Evolutionary conservation across 2,329 filamentous ascomycete species (phyloP).

Genomic region (Calonectria hongkongensis): DNA sequence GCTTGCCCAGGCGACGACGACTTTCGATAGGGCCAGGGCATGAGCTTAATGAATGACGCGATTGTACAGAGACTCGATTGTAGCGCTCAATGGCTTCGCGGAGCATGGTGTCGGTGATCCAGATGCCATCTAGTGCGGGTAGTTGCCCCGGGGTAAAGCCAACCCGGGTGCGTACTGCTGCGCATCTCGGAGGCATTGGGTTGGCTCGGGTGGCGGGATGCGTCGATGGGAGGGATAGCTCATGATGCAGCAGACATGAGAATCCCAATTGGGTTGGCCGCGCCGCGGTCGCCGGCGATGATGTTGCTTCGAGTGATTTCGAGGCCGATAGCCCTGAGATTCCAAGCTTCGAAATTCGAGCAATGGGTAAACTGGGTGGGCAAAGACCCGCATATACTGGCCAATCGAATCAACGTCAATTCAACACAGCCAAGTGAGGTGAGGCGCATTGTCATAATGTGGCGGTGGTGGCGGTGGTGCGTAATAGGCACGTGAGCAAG

Average conservation of each 20-base stretch:
- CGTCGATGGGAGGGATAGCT: constrained; percentile 30
- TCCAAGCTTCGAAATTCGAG: constrained; percentile 1
- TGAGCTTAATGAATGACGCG: constrained; percentile 61
- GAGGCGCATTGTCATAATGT: neutral
- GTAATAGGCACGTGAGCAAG: neutral
- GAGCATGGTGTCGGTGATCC: constrained; percentile 60
- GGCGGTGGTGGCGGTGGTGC: neutral
- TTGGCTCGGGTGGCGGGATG: constrained; percentile 22
- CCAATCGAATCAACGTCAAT: constrained; percentile 22
- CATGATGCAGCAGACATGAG: constrained; percentile 31
- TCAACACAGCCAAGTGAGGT: neutral
- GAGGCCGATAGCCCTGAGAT: neutral
- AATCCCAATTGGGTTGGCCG: constrained; percentile 8
- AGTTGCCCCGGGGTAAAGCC: constrained; percentile 43
- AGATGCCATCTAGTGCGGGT: constrained; percentile 52
- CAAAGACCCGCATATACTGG: neutral
- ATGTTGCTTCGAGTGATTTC: constrained; percentile 21
- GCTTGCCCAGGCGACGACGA: constrained; percentile 71
- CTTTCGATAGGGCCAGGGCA: constrained; percentile 74
- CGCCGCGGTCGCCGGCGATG: constrained; percentile 10
- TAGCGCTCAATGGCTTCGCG: constrained; percentile 58
- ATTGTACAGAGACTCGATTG: constrained; percentile 44
- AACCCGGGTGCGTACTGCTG: constrained; percentile 53
- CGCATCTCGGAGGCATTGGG: constrained; percentile 58
- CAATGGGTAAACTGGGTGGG: neutral